Percentiles rank a stretch among this genome's conserved stretches.
Conservation (phyloP, 768 basidiomycete genomes). For the Russula virescens region DNA sequence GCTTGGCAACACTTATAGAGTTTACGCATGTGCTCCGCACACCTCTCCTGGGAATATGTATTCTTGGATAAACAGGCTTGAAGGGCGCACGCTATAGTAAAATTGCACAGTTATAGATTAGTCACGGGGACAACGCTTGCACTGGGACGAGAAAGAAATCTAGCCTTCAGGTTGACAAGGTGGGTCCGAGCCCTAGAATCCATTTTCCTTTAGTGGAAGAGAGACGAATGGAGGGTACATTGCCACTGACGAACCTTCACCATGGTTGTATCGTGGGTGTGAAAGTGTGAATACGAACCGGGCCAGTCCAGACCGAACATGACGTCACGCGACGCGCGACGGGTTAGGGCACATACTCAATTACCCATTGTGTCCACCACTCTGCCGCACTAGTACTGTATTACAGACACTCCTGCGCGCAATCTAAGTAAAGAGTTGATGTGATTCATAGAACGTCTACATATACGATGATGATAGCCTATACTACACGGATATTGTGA, state of each 20-base stretch:
- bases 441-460: not conserved
- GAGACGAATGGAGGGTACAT: not conserved
- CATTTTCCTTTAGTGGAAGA: not conserved
- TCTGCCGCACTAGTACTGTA: too few species aligned
- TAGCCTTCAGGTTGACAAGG: conserved; percentile 24
- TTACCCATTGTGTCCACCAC: too few species aligned
- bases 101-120: not conserved
- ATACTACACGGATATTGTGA: too few species aligned
- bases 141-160: not conserved
- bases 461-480: not conserved
- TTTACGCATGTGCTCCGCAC: conserved; percentile 43
- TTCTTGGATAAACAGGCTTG: conserved; percentile 59
- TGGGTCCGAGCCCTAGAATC: conserved; percentile 6
- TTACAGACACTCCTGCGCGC: too few species aligned
- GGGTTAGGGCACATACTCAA: too few species aligned
- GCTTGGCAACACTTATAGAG: conserved; percentile 58
- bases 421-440: too few species aligned
- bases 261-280: not conserved
- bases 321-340: not conserved
- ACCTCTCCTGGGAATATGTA: conserved; percentile 60
- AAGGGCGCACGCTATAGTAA: conserved; percentile 50
- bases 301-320: not conserved
- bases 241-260: conserved; percentile 7
- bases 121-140: not conserved
- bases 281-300: not conserved